Percentiles rank a stretch among this genome's conserved stretches.
These are phyloP conservation scores for Cercospora nicotianae DNA, from an alignment of 2,329 filamentous ascomycete genomes.

Conservation along the genomic window DNA sequence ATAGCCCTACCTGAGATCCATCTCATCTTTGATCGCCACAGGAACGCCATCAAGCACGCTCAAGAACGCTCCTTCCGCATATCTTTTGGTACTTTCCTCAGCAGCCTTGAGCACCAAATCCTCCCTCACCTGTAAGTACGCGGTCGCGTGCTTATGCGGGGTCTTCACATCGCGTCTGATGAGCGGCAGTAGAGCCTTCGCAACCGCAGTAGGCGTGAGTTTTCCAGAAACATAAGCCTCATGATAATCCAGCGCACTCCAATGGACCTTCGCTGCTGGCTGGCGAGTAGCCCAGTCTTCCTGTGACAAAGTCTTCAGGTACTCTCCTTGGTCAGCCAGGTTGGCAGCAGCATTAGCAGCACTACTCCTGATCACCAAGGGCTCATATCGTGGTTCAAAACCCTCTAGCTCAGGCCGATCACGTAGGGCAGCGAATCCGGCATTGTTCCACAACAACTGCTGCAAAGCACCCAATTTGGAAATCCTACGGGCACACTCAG, in stretches of 20 bases:
- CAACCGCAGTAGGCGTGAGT: conserved; percentile 70
- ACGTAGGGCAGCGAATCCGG: conserved; percentile 62
- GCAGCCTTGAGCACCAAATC: conserved; percentile 68
- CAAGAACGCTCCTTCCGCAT: conserved; percentile 63
- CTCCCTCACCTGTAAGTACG: conserved; percentile 68
- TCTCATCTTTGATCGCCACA: conserved; percentile 80
- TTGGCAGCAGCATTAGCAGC: neutral
- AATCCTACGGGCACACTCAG: conserved; percentile 48
- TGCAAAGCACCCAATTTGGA: conserved; percentile 60
- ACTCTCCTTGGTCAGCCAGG: conserved; percentile 12
- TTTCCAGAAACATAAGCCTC: conserved; percentile 68
- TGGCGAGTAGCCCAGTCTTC: conserved; percentile 28
- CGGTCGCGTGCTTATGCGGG: conserved; percentile 61
- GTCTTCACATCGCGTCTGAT: conserved; percentile 61
- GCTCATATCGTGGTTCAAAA: conserved; percentile 58
- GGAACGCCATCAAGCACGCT: conserved; percentile 79
- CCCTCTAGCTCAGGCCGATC: conserved; percentile 57
- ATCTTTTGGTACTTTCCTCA: conserved; percentile 70
- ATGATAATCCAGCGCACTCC: conserved; percentile 73
- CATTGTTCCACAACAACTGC: conserved; percentile 68
- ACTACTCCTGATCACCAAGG: conserved; percentile 55
- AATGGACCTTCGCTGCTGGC: conserved; percentile 31
- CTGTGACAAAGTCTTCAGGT: conserved; percentile 11
- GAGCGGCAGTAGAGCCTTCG: conserved; percentile 68
- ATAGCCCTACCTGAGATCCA: conserved; percentile 51